Conservation (phyloP, 495 filamentous ascomycete genomes). For the Delitschia confertaspora region DNA sequence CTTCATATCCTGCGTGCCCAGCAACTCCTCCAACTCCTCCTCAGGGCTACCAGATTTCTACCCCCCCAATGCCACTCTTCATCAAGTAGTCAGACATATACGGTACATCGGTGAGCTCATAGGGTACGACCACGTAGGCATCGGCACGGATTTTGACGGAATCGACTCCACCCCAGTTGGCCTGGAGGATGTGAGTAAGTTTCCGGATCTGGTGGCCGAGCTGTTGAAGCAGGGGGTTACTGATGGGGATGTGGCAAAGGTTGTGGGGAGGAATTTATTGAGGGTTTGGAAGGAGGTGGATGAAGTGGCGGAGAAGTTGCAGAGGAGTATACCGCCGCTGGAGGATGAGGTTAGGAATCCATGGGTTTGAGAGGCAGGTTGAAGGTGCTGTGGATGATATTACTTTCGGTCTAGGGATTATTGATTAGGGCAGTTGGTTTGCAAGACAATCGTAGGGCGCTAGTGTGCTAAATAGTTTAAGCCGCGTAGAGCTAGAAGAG, state of each 20-base stretch:
- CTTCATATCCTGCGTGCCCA: conserved; percentile 62
- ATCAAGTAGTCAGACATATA: conserved; percentile 68
- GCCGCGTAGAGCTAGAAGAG: too few species aligned
- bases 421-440: too few species aligned
- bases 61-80: conserved; percentile 60
- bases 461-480: too few species aligned
- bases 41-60: conserved; percentile 39
- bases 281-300: conserved; percentile 40
- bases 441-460: too few species aligned
- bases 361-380: too few species aligned
- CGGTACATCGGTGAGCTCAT: conserved; percentile 58
- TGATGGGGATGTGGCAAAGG: conserved; percentile 34
- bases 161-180: conserved; percentile 47
- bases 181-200: conserved; percentile 73
- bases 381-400: too few species aligned
- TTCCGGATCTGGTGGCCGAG: conserved; percentile 69
- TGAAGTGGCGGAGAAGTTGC: conserved; percentile 33
- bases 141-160: conserved; percentile 71
- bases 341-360: conserved; percentile 30
- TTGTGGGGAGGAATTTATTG: conserved; percentile 36
- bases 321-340: conserved; percentile 27
- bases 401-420: too few species aligned
- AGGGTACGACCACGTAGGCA: conserved; percentile 65
- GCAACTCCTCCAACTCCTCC: conserved; percentile 34
- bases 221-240: conserved; percentile 35